These are phyloP conservation scores for Rhynchospora tenuis DNA, from an alignment of 176 grass and related monocot species.

Conservation along the genomic window DNA sequence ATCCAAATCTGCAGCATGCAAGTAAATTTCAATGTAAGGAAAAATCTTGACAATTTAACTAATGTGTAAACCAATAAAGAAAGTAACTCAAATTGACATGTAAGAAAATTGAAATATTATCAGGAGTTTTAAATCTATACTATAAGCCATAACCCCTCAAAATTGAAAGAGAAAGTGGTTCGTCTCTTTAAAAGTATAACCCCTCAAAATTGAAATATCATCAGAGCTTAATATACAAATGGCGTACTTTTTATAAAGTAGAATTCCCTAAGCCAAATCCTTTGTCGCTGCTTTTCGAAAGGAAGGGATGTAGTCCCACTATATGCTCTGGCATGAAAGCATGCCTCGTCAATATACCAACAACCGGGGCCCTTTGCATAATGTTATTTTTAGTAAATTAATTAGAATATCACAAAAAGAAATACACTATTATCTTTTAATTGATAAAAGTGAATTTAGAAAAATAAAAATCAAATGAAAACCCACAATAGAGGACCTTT, in stretches of 20 bases:
- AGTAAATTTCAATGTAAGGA: no score
- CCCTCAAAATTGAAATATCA: not conserved
- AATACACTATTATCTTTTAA: not conserved
- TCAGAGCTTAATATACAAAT: not conserved
- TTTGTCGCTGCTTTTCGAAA: constrained; percentile 66
- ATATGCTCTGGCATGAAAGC: constrained; percentile 91
- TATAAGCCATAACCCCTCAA: no score
- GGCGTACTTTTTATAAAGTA: constrained; percentile 35
- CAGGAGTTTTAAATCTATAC: no score
- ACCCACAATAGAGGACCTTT: not conserved
- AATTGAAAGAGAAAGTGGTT: no score
- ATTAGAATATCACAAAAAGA: not conserved
- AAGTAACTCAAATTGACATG: no score
- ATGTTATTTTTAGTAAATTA: not conserved
- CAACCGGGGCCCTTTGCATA: constrained; percentile 58
- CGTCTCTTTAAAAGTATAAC: not conserved
- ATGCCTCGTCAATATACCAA: constrained; percentile 77
- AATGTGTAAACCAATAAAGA: no score
- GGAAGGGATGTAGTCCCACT: constrained; percentile 62
- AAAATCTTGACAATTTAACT: no score
- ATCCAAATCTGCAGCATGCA: no score
- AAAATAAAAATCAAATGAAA: not conserved
- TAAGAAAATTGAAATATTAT: no score
- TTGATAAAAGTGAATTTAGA: not conserved
- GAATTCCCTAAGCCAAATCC: constrained; percentile 57